Percentiles rank a stretch among this genome's conserved stretches.
These are phyloP conservation scores for Apiospora hydei DNA, from an alignment of 2,329 filamentous ascomycete species.

Conservation along the genomic window DNA sequence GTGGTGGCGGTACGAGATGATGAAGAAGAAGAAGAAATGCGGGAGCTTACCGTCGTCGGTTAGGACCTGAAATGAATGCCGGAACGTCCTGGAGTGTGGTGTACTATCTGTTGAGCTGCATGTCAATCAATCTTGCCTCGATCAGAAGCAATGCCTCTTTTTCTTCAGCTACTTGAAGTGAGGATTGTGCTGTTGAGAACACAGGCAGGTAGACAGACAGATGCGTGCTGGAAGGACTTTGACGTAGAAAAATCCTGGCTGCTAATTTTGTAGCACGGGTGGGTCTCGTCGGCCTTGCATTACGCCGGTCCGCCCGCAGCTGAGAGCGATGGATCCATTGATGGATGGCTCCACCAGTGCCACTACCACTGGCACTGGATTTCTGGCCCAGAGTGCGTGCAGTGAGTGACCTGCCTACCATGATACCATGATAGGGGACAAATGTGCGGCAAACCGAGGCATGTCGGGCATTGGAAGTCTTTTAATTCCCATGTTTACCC, in stretches of 20 bases:
- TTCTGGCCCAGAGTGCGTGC: not conserved
- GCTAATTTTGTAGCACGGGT: constrained; percentile 2
- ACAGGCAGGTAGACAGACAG: not conserved
- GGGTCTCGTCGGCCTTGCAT: constrained; percentile 4
- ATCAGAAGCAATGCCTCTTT: not conserved
- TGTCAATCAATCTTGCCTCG: not conserved
- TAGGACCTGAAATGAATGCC: not conserved
- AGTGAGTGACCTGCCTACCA: too few species aligned
- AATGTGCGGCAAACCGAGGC: not conserved
- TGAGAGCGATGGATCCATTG: not conserved
- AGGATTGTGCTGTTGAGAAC: not conserved
- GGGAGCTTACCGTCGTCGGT: constrained; percentile 6
- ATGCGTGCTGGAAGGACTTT: not conserved
- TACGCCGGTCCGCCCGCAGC: constrained; percentile 10
- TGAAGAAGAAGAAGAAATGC: not conserved
- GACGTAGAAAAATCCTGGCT: constrained; percentile 8
- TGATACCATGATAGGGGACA: not conserved
- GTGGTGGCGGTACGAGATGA: not conserved
- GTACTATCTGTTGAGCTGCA: not conserved
- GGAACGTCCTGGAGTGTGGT: too few species aligned
- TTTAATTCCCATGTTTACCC: too few species aligned
- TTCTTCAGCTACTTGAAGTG: not conserved
- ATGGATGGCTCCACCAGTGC: not conserved
- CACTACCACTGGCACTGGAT: not conserved
- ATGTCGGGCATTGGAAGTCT: too few species aligned